Conservation (phyloP, 2,329 filamentous ascomycete genomes). For the Calonectria pseudoturangicola region DNA sequence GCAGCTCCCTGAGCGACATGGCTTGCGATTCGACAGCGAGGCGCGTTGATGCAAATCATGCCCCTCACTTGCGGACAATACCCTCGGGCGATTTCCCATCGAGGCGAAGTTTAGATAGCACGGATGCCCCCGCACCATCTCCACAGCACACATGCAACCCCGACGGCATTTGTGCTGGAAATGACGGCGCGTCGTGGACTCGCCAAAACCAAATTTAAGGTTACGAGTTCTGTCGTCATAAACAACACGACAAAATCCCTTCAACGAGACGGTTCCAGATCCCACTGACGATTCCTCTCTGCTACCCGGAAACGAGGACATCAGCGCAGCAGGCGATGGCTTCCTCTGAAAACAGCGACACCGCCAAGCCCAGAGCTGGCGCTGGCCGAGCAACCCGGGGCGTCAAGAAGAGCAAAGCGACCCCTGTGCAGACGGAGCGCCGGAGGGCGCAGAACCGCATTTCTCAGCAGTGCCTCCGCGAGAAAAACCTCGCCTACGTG, state of each 20-base stretch:
- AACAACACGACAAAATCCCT: background rate
- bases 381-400: background rate
- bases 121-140: constrained; percentile 9
- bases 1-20: background rate
- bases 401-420: constrained; percentile 9
- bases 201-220: background rate
- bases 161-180: constrained; percentile 8
- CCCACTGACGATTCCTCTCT: background rate
- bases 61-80: background rate
- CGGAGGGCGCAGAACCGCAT: constrained; percentile 19
- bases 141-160: constrained; percentile 2
- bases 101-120: constrained; percentile 15
- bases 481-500: constrained; percentile 23
- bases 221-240: constrained; percentile 22
- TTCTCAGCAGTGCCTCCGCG: constrained; percentile 19
- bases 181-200: background rate
- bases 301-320: no score
- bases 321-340: background rate
- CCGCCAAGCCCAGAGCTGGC: constrained; percentile 1
- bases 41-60: background rate
- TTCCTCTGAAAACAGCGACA: constrained; percentile 15
- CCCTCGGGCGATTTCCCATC: constrained; percentile 13
- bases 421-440: background rate
- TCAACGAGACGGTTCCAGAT: background rate
- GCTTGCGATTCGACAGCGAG: background rate